Percentiles rank a stretch among this genome's conserved stretches.
phyloP scores from a whole-genome alignment of 202 grass and related monocot species.

The Eragrostis tef region DNA sequence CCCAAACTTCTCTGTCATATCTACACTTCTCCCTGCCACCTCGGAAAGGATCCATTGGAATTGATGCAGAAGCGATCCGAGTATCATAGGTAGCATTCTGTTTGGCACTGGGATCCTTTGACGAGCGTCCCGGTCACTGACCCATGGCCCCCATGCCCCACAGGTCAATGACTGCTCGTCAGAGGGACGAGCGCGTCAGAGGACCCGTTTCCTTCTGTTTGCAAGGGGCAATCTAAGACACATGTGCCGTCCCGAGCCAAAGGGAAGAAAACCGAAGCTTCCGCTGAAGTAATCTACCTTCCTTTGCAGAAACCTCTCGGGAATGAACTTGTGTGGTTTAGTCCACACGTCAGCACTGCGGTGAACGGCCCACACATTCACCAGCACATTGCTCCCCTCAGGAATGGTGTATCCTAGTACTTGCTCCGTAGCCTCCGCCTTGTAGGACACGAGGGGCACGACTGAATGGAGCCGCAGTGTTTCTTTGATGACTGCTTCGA shows the following conservation, averaged over 20 bases:
- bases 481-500: conserved; percentile 33
- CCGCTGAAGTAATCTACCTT: conserved; percentile 19
- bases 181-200: too few relatives aligned
- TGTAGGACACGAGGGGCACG: conserved; percentile 28
- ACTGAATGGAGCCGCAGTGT: conserved; percentile 46
- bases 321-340: conserved; percentile 40
- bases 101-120: too few relatives aligned
- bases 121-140: too few relatives aligned
- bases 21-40: neutral
- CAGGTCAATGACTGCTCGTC: too few relatives aligned
- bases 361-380: conserved; percentile 52
- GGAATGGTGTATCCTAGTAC: conserved; percentile 42
- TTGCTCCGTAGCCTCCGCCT: conserved; percentile 6
- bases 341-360: conserved; percentile 26
- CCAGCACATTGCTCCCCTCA: conserved; percentile 10
- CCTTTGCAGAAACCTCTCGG: conserved; percentile 45
- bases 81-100: conserved; percentile 47
- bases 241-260: conserved; percentile 44
- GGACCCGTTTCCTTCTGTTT: too few relatives aligned
- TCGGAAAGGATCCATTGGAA: conserved; percentile 43
- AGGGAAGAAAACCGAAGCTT: conserved; percentile 46
- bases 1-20: conserved; percentile 53
- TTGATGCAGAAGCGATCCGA: conserved; percentile 43
- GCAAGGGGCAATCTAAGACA: conserved; percentile 51
- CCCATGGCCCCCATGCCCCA: too few relatives aligned